These are phyloP conservation scores for Leucosporidium yakuticum DNA, from an alignment of 768 basidiomycete genomes.

Conservation along the genomic window DNA sequence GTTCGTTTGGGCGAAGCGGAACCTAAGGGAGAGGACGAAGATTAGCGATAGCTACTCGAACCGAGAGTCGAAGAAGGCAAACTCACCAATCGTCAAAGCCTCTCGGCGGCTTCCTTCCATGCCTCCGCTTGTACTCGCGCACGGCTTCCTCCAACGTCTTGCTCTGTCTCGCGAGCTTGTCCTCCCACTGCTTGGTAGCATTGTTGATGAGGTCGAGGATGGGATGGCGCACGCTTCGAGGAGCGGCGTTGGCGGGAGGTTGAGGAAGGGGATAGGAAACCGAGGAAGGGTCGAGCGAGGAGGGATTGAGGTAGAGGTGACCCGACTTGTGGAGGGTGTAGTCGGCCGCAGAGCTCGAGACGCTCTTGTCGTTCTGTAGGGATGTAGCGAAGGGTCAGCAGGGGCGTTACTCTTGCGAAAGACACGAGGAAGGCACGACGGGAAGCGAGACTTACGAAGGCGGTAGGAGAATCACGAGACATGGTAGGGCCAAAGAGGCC, in stretches of 20 bases:
- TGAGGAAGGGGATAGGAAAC: slow-evolving; percentile 6
- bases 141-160: slow-evolving; percentile 71
- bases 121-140: slow-evolving; percentile 66
- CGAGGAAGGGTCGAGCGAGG: slow-evolving; percentile 14
- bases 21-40: not conserved
- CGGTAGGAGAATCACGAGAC: not conserved
- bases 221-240: slow-evolving; percentile 53
- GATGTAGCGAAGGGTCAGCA: no score
- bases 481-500: not conserved
- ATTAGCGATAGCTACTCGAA: not conserved
- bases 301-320: slow-evolving; percentile 26
- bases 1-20: slow-evolving; percentile 65
- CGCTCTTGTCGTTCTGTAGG: not conserved
- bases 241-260: not conserved
- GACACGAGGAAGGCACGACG: not conserved
- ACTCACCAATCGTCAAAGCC: slow-evolving; percentile 84
- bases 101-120: slow-evolving; percentile 64
- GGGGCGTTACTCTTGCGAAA: not conserved
- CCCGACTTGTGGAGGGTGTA: slow-evolving; percentile 30
- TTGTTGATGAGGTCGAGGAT: slow-evolving; percentile 76
- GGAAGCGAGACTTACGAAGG: not conserved
- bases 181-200: slow-evolving; percentile 65
- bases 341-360: not conserved
- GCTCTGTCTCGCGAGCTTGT: slow-evolving; percentile 67
- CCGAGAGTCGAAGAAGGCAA: not conserved